Evolutionary conservation across 2,329 filamentous ascomycete species (phyloP), one percentile per base, ranked within the genome.

Genomic region (Claviceps purpurea): DNA sequence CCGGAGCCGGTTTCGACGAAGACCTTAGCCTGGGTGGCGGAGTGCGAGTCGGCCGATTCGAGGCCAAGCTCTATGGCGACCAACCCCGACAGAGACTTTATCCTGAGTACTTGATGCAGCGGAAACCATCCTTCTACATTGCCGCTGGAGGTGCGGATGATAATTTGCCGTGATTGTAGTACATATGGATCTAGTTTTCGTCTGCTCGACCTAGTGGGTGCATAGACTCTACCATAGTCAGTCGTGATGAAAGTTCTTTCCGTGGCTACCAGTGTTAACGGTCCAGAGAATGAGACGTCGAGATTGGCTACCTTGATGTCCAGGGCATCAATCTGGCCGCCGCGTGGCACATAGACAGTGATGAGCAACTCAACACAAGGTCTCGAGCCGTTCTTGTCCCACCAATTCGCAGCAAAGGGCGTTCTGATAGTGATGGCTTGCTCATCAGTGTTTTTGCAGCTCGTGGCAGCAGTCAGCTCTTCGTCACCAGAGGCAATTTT

Each of bases 71-170:
- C 18, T 14, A 22, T 7, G 18, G 18, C 56, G 20, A 79, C 64
- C 2, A 57, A 55, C 8, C 76, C 76, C 0, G 74, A 75, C 0
- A 63, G 66, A 3, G 72, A 71, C n/a, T 64, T 57, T 10, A 77
- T 54, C 37, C 65, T 63, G 13, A 80, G 68, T 34, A 69, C 61
- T 57, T 78, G 73, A 59, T 72, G 74, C 1, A 79, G 64, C 0
- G 76, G 73, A 65, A 73, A 79, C 60, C 68, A 70, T 34, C 77
- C 77, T 13, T 54, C 54, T 55, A 80, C 70, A 14, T 61, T 49
- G 8, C 73, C 73, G 1, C 73, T 68, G 2, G 68, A 67, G n/a
- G 75, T 73, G 26, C 60, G 56, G 14, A 74, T 65, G 34, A 65
- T 59, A 51, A 75, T 69, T 49, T 67, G 58, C 37, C 72, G 68